phyloP scores from a whole-genome alignment of 1,139 yeast genomes.

The Saccharomyces hybrid region DNA sequence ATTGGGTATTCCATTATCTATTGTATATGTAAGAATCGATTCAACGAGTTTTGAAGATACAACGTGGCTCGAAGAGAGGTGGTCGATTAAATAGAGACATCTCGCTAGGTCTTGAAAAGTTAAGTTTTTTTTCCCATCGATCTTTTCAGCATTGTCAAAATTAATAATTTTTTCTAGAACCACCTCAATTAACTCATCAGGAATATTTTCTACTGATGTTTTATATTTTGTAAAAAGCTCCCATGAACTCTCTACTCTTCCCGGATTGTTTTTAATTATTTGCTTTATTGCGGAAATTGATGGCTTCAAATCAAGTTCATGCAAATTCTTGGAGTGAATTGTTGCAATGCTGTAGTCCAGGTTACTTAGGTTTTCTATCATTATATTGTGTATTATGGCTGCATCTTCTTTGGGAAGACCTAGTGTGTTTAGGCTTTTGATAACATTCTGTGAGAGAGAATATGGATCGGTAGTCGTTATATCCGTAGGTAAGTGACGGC shows the following conservation, averaged over 20 bases:
- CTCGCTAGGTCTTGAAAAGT: conserved; percentile 15
- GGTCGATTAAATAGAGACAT: not conserved
- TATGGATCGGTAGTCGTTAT: conserved; percentile 16
- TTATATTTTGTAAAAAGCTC: conserved; percentile 17
- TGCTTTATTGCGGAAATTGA: not conserved
- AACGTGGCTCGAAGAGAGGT: not conserved
- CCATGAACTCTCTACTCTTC: conserved; percentile 29
- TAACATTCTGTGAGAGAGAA: conserved; percentile 15
- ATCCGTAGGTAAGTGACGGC: conserved; percentile 8
- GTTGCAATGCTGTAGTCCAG: conserved; percentile 27
- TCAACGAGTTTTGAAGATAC: not conserved
- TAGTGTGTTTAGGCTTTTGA: conserved; percentile 8
- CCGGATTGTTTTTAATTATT: conserved; percentile 23
- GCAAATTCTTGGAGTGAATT: conserved; percentile 18
- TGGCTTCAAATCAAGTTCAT: conserved; percentile 5
- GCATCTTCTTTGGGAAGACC: conserved; percentile 10
- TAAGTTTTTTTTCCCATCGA: conserved; percentile 18
- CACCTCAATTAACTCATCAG: conserved; percentile 16
- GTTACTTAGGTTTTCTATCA: conserved; percentile 24
- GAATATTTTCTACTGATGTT: conserved; percentile 5
- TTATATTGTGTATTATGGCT: conserved; percentile 20
- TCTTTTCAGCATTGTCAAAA: conserved; percentile 18
- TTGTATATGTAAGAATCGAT: not conserved
- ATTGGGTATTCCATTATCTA: not conserved
- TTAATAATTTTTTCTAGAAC: conserved; percentile 17